These are phyloP conservation scores for Cyclaneusma minus DNA, from an alignment of 2,329 filamentous ascomycete species.

Conservation along the genomic window DNA sequence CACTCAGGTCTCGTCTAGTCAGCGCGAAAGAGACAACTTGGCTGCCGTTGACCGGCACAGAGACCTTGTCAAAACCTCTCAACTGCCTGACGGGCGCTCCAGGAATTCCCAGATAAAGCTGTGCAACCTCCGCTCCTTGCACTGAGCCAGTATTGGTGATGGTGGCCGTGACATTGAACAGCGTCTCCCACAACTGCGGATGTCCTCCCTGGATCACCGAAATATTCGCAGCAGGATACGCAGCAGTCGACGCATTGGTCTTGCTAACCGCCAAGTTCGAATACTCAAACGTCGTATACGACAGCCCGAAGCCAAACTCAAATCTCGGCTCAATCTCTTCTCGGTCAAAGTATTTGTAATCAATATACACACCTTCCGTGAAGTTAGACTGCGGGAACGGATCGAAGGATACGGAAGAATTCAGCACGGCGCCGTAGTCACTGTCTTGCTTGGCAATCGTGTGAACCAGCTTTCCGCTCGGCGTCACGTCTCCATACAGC, in stretches of 20 bases:
- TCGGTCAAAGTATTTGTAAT: slow-evolving; percentile 51
- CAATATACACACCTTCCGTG: slow-evolving; percentile 49
- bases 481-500: slow-evolving; percentile 59
- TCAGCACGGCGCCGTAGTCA: slow-evolving; percentile 27
- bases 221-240: slow-evolving; percentile 2
- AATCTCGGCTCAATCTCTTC: slow-evolving; percentile 42
- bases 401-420: slow-evolving; percentile 21
- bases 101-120: slow-evolving; percentile 36
- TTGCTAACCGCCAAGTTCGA: no score
- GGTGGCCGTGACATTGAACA: slow-evolving; percentile 38
- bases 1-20: slow-evolving; percentile 43
- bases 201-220: slow-evolving; percentile 17
- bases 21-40: slow-evolving; percentile 34
- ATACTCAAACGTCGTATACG: slow-evolving; percentile 47
- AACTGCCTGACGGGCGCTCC: slow-evolving; percentile 32
- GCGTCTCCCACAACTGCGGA: slow-evolving; percentile 16
- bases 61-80: slow-evolving; percentile 45
- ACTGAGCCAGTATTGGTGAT: slow-evolving; percentile 50
- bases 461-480: slow-evolving; percentile 23
- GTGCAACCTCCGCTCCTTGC: slow-evolving; percentile 48
- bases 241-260: slow-evolving; percentile 1
- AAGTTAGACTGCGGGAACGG: slow-evolving; percentile 31
- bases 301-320: slow-evolving; percentile 49
- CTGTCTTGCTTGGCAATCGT: slow-evolving; percentile 20
- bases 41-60: slow-evolving; percentile 29